Percentiles rank a stretch among this genome's conserved stretches.
Evolutionary conservation across 139 green algal genomes (phyloP).

Genomic region (Picochlorum sp.): DNA sequence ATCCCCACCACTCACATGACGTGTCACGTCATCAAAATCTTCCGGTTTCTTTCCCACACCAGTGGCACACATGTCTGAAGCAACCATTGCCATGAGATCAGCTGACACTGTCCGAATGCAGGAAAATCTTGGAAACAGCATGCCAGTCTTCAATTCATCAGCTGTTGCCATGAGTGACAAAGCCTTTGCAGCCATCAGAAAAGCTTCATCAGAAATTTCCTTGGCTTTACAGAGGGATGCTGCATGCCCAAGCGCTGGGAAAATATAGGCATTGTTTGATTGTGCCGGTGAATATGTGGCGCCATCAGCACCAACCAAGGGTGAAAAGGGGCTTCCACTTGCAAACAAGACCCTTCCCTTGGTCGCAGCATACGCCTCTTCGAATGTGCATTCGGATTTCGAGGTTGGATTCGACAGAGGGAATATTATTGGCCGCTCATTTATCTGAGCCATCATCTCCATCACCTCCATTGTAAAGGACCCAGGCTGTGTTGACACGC

Average conservation of each 20-base stretch:
- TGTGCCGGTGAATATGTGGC: slow-evolving; percentile 40
- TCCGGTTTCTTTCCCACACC: slow-evolving; percentile 24
- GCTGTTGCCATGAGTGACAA: slow-evolving; percentile 38
- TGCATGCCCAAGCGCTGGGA: slow-evolving; percentile 62
- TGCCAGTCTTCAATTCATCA: slow-evolving; percentile 27
- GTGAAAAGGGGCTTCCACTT: slow-evolving; percentile 68
- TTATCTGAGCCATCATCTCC: slow-evolving; percentile 43
- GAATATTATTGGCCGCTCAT: slow-evolving; percentile 77
- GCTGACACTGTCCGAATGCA: slow-evolving; percentile 29
- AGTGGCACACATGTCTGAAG: slow-evolving; percentile 26
- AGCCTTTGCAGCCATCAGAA: slow-evolving; percentile 60
- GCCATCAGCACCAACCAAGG: slow-evolving; percentile 13
- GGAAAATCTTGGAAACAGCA: slow-evolving; percentile 47
- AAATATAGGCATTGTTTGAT: slow-evolving; percentile 79
- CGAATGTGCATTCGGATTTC: slow-evolving; percentile 78
- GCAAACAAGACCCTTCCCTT: slow-evolving; percentile 72
- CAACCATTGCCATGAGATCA: slow-evolving; percentile 24
- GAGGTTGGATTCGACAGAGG: slow-evolving; percentile 86
- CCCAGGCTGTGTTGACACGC: slow-evolving; percentile 36
- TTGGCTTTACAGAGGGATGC: slow-evolving; percentile 42
- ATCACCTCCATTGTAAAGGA: slow-evolving; percentile 57
- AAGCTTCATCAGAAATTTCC: slow-evolving; percentile 61
- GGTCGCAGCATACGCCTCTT: slow-evolving; percentile 50
- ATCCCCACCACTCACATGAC: not conserved
- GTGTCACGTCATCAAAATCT: slow-evolving; percentile 15